Conservation (phyloP, 805 yeast species). For the Barnettozyma wickerhamii region DNA sequence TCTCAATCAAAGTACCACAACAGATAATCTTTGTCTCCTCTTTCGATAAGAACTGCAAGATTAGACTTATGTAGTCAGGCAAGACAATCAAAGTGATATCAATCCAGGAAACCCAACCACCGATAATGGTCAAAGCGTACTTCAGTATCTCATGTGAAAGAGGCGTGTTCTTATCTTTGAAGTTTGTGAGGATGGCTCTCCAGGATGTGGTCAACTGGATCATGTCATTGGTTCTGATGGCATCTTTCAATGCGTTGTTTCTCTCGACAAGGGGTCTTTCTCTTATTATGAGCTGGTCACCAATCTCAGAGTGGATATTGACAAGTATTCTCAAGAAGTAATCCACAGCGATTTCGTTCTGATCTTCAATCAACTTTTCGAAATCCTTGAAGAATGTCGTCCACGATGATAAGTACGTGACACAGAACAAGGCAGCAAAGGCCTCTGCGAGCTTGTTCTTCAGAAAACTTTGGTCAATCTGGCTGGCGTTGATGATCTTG, state of each 20-base stretch:
- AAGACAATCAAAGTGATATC: constrained; percentile 23
- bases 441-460: constrained; percentile 57
- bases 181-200: constrained; percentile 50
- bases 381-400: constrained; percentile 47
- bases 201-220: constrained; percentile 57
- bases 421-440: constrained; percentile 46
- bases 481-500: constrained; percentile 15
- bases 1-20: constrained; percentile 51
- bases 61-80: constrained; percentile 23
- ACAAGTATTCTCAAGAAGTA: constrained; percentile 69
- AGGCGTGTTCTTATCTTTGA: constrained; percentile 26
- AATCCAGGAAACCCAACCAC: constrained; percentile 91
- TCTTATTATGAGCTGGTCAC: constrained; percentile 80
- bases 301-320: constrained; percentile 85
- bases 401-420: constrained; percentile 46
- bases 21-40: constrained; percentile 14
- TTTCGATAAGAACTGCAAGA: constrained; percentile 64
- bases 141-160: constrained; percentile 45
- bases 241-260: constrained; percentile 74
- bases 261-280: constrained; percentile 58
- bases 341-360: constrained; percentile 40
- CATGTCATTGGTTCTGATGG: constrained; percentile 76
- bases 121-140: constrained; percentile 61
- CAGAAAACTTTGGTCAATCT: constrained; percentile 37
- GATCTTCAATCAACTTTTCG: constrained; percentile 30